Base-by-base conservation (phyloP, 2,329 filamentous ascomycete species). In the Apiospora malaysiana region DNA sequence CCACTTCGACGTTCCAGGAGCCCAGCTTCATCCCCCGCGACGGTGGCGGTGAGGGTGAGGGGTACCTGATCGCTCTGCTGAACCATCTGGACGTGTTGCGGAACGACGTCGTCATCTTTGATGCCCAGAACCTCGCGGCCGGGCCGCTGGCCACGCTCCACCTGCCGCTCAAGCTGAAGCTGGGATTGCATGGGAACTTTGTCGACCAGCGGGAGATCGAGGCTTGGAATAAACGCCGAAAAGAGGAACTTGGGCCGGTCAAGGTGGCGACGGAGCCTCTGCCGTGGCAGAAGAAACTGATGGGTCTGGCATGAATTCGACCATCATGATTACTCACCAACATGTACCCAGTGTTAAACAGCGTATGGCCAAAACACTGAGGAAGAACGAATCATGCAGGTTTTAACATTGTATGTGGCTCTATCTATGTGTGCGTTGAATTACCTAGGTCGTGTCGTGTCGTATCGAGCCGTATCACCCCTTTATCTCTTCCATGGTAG, bases 1-100 rank as follows among this genome's bases (percentile, higher is more conserved):
- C 78, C 4, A 85, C 81, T 1, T 81, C 80, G 37, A 85, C 85
- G 0, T 85, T 87, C 72, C 86, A 88, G 75, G 87, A 89, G 72
- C 86, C 87, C 0, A 83, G 85, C 0, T 89, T 89, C 70, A 83
- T 88, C 16, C 86, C 87, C 0, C 79, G 80, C 43, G 76, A 81
- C 1, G 79, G 79, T 25, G 81, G 78, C 0, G 77, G 70, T 1
- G 86, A 88, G 73, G 86, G 85, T 0, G 85, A 88, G 69, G 86
- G 86, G 0, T 88, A 86, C 73, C 80, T 82, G 73, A 82, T 87
- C 45, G 84, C 84, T 25, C 79, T 85, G 68, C 77, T 84, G 51
- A 85, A 85, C 72, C 80, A 83, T 69, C 80, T 86, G 4, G 85
- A 86, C 73, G 79, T 82, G 67, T 74, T 84, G 43, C 77, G 83